These are phyloP conservation scores for Metschnikowia shivogae DNA, from an alignment of 805 yeast species.

Conservation along the genomic window DNA sequence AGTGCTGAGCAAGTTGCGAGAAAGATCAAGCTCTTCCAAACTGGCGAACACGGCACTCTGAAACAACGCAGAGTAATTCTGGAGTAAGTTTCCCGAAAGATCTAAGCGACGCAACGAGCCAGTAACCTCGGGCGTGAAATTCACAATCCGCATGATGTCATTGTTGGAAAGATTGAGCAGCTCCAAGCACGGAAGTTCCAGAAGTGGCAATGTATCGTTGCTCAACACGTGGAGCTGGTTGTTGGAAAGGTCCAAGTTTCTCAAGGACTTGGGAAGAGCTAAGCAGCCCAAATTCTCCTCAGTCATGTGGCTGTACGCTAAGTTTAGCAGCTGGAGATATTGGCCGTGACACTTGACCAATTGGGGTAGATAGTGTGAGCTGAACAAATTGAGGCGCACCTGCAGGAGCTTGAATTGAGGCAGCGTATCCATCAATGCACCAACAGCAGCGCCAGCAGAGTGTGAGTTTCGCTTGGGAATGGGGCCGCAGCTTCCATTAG, in stretches of 20 bases:
- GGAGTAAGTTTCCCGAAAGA: constrained; percentile 26
- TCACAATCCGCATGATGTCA: constrained; percentile 15
- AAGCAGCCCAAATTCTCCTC: constrained; percentile 17
- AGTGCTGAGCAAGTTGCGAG: constrained; percentile 21
- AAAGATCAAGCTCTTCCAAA: constrained; percentile 20
- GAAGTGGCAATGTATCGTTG: constrained; percentile 15
- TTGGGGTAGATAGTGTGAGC: constrained; percentile 9
- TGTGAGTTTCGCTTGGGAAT: too few species aligned
- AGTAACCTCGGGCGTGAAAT: too few species aligned
- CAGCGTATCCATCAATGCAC: neutral
- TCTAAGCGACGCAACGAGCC: constrained; percentile 14
- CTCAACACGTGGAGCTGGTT: constrained; percentile 20
- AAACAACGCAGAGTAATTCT: constrained; percentile 7
- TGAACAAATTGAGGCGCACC: constrained; percentile 18
- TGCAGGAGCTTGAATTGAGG: constrained; percentile 10
- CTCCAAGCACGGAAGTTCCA: constrained; percentile 13
- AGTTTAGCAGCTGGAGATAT: constrained; percentile 16
- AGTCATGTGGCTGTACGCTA: constrained; percentile 26
- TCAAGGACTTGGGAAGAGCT: constrained; percentile 20
- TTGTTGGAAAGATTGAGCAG: constrained; percentile 24
- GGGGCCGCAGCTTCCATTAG: too few species aligned
- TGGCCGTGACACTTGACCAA: neutral
- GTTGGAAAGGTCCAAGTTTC: constrained; percentile 25
- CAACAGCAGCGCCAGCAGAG: too few species aligned
- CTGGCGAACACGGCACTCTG: constrained; percentile 10